Evolutionary conservation across 352 stramenopile species (phyloP).

Genomic region (Plasmopara viticola): DNA sequence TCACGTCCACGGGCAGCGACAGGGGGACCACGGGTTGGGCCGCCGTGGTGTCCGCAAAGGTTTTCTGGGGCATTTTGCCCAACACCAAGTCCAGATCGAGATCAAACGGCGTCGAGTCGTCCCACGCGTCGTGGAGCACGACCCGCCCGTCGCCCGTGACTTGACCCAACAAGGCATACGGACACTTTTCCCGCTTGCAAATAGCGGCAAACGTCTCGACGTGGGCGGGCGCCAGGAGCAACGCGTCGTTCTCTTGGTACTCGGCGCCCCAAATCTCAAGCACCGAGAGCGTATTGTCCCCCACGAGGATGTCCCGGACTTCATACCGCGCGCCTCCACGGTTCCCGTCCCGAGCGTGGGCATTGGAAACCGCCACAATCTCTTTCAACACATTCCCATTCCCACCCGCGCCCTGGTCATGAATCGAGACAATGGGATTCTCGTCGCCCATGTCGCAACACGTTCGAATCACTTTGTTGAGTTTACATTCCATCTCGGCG

Average conservation of each 20-base stretch:
- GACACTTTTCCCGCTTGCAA: conserved; percentile 96
- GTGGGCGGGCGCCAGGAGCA: conserved; percentile 91
- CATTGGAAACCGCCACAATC: conserved; percentile 91
- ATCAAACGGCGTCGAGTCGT: conserved; percentile 94
- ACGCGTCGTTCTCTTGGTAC: conserved; percentile 99
- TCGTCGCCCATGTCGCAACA: conserved; percentile 95
- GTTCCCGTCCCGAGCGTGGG: conserved; percentile 85
- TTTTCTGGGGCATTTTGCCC: conserved; percentile 99
- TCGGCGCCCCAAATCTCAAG: conserved; percentile 99
- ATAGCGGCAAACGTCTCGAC: conserved; percentile 92
- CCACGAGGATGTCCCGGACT: conserved; percentile 94
- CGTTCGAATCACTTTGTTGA: conserved; percentile 98
- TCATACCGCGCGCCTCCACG: conserved; percentile 88
- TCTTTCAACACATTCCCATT: conserved; percentile 99
- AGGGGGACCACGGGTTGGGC: conserved; percentile 49
- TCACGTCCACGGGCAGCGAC: conserved; percentile 83
- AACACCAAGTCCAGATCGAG: conserved; percentile 97
- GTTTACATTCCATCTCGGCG: conserved; percentile 99
- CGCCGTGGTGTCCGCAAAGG: conserved; percentile 88
- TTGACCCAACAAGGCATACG: conserved; percentile 92
- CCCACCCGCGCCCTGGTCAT: conserved; percentile 98
- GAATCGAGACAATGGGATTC: conserved; percentile 99
- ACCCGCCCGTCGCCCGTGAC: conserved; percentile 95
- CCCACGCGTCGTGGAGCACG: conserved; percentile 93
- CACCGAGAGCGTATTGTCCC: conserved; percentile 97